Base-by-base conservation (phyloP, 108 stramenopile species). In the Thalassiosira profunda region DNA sequence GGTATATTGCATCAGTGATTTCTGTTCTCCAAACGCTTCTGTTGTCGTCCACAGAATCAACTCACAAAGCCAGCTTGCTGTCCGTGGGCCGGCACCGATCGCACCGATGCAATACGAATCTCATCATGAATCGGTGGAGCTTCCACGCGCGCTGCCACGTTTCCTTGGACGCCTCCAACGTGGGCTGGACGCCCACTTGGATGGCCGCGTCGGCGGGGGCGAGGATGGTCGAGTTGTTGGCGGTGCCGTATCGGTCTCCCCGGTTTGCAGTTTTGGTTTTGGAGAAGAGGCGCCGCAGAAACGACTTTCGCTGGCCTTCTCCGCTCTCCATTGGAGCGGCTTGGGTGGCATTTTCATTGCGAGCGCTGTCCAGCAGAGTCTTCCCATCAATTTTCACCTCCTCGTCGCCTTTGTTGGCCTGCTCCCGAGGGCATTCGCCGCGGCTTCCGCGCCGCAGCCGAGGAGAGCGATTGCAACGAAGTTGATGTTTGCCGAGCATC, bases 141-240 rank as follows among this genome's bases (percentile, higher is more conserved):
- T 54, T 76, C 87, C 87, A 91, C 7, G 86, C 86, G 33, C 67
- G 38, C 55, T 85, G 75, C 84, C 85, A 90, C 5, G 63, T 58
- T 36, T 35, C 40, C 33, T 68, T 67, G 17, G 84, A 58, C 4
- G 79, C 86, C 36, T 73, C 49, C 2, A 45, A 28, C 4, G 77
- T 45, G 5, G 81, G 81, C 20, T 24, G 18, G 26, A 87, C 84
- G 17, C 82, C 81, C 1, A 84, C 65, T 1, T 14, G 12, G 2
- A 4, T 17, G 0, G 84, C 84, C 0, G 72, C 80, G 11, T 73
- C 69, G 8, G 33, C 1, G 12, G 77, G 72, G 1, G 71, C 33
- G 12, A 79, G 66, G 33, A 79, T 67, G n/a, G 77, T 74, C 21
- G 72, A 73, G 25, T 79, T 73, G 55, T 64, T 64, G 17, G 3